Evolutionary conservation across 139 green algal species (phyloP).

Genomic region (Tetraselmis chui): DNA sequence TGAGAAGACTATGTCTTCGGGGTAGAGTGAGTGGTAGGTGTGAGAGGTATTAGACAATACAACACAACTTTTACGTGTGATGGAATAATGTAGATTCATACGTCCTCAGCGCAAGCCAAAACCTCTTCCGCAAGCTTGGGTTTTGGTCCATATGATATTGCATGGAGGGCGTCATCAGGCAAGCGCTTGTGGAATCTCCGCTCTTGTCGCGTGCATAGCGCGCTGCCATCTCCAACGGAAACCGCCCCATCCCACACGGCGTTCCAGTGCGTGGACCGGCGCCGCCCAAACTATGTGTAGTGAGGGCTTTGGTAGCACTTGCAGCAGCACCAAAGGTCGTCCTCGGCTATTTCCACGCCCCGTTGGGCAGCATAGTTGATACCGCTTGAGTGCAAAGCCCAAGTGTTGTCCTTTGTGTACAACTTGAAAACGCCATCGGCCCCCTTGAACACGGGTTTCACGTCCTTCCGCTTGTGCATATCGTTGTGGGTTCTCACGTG

Average conservation of each 20-base stretch:
- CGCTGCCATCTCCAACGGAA: no score
- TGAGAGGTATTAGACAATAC: not conserved
- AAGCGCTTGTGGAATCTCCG: not conserved
- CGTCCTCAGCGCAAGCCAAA: not conserved
- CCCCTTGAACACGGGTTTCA: not conserved
- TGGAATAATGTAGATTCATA: not conserved
- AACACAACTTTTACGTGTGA: not conserved
- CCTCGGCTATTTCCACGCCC: not conserved
- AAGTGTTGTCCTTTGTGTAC: not conserved
- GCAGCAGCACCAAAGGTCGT: not conserved
- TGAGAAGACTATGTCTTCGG: no score
- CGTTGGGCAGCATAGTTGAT: not conserved
- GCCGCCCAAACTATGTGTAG: not conserved
- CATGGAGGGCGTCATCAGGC: not conserved
- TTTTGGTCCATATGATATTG: no score
- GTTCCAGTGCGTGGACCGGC: not conserved
- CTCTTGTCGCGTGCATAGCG: not conserved
- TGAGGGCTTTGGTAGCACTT: not conserved
- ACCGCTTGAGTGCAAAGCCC: not conserved
- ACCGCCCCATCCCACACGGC: not conserved
- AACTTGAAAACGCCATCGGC: not conserved
- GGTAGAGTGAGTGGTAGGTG: no score
- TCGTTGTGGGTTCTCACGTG: not conserved
- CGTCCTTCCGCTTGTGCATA: not conserved
- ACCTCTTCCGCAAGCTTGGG: not conserved